Percentiles rank a stretch among this genome's conserved stretches.
Evolutionary conservation across 257 asterid genomes (phyloP).

Genomic region (Paraleonurus japonicus): DNA sequence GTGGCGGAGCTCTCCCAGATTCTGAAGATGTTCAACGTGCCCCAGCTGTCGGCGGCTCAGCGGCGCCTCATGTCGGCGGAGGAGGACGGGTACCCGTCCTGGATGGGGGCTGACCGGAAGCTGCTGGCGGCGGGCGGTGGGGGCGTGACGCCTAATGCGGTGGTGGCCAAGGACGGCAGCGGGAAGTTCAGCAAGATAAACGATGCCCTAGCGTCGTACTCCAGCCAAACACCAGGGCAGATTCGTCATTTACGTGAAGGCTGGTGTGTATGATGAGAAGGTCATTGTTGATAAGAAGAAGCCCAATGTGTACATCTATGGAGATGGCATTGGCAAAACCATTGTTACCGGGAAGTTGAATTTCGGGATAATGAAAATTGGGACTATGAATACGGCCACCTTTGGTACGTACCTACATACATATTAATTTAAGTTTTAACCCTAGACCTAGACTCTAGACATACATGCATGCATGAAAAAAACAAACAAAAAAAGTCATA

Average conservation of each 20-base stretch:
- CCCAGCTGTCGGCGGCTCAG: not conserved
- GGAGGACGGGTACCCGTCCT: conserved; percentile 43
- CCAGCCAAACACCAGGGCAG: conserved; percentile 49
- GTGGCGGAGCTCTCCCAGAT: conserved; percentile 40
- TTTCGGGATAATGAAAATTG: conserved; percentile 15
- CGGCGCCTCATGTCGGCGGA: conserved; percentile 23
- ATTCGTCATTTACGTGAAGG: conserved; percentile 60
- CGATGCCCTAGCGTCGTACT: conserved; percentile 49
- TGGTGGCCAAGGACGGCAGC: conserved; percentile 71
- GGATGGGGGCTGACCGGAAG: conserved; percentile 65
- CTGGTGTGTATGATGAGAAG: conserved; percentile 58
- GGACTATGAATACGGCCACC: conserved; percentile 63
- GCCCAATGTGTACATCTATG: conserved; percentile 58
- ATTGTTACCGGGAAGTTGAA: conserved; percentile 51
- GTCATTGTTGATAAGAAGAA: conserved; percentile 46
- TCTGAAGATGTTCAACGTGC: conserved; percentile 39
- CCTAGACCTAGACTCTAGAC: too few species aligned
- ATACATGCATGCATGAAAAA: too few species aligned
- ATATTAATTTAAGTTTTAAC: too few species aligned
- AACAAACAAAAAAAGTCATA: too few species aligned
- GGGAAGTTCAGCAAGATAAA: conserved; percentile 50
- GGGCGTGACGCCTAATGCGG: conserved; percentile 35
- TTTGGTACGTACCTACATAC: too few species aligned
- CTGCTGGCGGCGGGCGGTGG: conserved; percentile 28
- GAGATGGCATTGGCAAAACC: conserved; percentile 74